Evolutionary conservation across 306 rosid genomes (phyloP).

Genomic region (Arachis hypogaea): DNA sequence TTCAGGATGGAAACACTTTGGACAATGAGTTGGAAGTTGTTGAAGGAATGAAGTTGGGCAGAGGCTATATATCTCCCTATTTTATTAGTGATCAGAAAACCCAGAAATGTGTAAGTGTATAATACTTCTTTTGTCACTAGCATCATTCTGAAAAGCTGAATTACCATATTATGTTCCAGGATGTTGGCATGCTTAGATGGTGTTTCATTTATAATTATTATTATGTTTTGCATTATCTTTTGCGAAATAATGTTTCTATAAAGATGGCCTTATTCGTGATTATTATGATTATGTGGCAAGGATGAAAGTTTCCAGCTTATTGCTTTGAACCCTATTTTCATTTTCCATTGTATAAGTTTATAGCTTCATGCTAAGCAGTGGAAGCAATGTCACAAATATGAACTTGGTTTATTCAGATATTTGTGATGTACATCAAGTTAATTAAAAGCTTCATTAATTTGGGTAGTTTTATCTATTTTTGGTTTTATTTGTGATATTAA

Average conservation of each 20-base stretch:
- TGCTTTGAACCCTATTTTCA: constrained; percentile 21
- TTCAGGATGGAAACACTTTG: constrained; percentile 91
- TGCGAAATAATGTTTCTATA: constrained; percentile 9
- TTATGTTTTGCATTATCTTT: not conserved
- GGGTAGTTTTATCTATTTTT: constrained; percentile 8
- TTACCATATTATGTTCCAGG: not conserved
- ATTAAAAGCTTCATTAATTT: constrained; percentile 19
- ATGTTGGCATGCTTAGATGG: not conserved
- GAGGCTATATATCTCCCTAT: constrained; percentile 94
- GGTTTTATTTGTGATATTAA: constrained; percentile 27
- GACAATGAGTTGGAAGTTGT: constrained; percentile 97
- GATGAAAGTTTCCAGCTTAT: constrained; percentile 20
- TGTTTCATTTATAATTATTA: constrained; percentile 9
- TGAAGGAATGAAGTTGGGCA: constrained; percentile 90
- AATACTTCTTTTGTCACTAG: constrained; percentile 35
- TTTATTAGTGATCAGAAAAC: constrained; percentile 83
- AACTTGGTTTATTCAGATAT: constrained; percentile 30
- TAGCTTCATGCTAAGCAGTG: constrained; percentile 16
- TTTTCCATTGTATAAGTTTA: not conserved
- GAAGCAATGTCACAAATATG: constrained; percentile 24
- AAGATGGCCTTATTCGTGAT: not conserved
- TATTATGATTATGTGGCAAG: constrained; percentile 17
- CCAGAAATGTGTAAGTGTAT: constrained; percentile 84
- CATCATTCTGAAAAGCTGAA: constrained; percentile 22
- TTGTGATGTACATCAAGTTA: not conserved